Percentiles rank a stretch among this genome's conserved stretches.
phyloP scores from a whole-genome alignment of 768 basidiomycete species.

The Suillus tomentosus region DNA sequence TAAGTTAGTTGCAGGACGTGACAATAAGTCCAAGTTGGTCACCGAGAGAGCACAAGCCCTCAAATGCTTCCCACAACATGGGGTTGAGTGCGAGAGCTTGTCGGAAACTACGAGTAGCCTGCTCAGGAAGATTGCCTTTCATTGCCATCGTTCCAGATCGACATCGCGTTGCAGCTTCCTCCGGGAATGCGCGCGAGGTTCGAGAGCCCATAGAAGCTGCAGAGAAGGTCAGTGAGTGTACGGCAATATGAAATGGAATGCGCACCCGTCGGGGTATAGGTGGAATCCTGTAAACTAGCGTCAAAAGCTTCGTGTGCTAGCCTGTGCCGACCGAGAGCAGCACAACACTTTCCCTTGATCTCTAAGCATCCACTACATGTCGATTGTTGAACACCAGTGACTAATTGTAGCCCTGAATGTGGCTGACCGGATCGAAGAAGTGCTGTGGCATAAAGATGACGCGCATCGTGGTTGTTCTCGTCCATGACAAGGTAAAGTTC shows the following conservation, averaged over 20 bases:
- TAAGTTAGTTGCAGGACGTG: constrained; percentile 19
- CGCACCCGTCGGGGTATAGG: constrained; percentile 60
- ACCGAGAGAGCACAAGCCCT: constrained; percentile 84
- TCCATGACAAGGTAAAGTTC: constrained; percentile 81
- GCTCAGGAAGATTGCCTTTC: constrained; percentile 76
- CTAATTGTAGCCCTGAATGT: constrained; percentile 73
- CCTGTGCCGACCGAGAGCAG: constrained; percentile 68
- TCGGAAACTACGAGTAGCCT: constrained; percentile 70
- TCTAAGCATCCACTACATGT: constrained; percentile 77
- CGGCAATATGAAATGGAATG: constrained; percentile 21
- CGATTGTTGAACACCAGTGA: constrained; percentile 60
- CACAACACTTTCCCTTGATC: constrained; percentile 78
- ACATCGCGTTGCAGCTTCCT: constrained; percentile 75
- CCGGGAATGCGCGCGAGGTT: constrained; percentile 61
- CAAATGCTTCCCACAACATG: constrained; percentile 91
- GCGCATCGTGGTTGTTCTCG: constrained; percentile 72
- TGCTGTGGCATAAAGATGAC: constrained; percentile 81
- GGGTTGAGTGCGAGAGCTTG: constrained; percentile 74
- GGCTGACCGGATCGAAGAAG: constrained; percentile 71
- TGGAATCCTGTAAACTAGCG: constrained; percentile 53
- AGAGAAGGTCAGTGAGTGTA: constrained; percentile 17
- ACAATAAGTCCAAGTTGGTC: constrained; percentile 22
- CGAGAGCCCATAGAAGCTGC: constrained; percentile 60
- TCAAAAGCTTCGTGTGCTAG: constrained; percentile 77
- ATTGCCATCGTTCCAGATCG: constrained; percentile 73